Evolutionary conservation across 2,329 filamentous ascomycete species (phyloP).

Genomic region (Pestalotiopsis sp.): DNA sequence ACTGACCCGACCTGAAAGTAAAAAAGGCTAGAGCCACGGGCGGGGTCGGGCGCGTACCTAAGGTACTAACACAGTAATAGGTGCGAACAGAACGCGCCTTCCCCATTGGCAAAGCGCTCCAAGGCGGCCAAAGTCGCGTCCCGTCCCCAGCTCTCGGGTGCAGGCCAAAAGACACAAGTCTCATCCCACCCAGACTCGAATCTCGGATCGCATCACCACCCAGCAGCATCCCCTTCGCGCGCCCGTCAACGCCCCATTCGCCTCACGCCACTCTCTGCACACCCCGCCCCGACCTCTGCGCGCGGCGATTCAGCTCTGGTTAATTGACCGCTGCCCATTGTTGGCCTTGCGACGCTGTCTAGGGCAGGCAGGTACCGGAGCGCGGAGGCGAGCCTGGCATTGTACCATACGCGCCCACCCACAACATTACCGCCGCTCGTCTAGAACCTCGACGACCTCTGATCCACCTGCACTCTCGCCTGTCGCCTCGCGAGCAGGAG

Average conservation of each 20-base stretch:
- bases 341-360: not conserved
- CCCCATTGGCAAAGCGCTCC: constrained; percentile 10
- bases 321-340: not conserved
- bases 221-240: constrained; percentile 5
- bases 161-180: not conserved
- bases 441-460: not conserved
- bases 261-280: constrained; percentile 8
- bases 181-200: not conserved
- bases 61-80: not conserved
- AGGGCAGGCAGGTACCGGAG: not conserved
- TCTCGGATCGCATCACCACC: constrained; percentile 6
- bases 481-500: not conserved
- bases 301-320: not conserved
- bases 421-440: not conserved
- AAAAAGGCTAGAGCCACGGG: constrained; percentile 3
- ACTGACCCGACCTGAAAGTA: not conserved
- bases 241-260: not conserved
- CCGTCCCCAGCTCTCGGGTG: not conserved
- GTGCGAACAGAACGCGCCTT: constrained; percentile 8
- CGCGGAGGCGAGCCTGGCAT: not conserved
- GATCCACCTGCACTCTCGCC: not conserved
- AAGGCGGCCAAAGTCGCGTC: constrained; percentile 7
- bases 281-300: not conserved
- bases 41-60: constrained; percentile 2
- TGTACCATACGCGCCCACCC: not conserved